A percentile compares a stretch with the other conserved stretches of the same genome.
These are phyloP conservation scores for Rhizopogon vesiculosus DNA, from an alignment of 768 basidiomycete species.

Conservation along the genomic window DNA sequence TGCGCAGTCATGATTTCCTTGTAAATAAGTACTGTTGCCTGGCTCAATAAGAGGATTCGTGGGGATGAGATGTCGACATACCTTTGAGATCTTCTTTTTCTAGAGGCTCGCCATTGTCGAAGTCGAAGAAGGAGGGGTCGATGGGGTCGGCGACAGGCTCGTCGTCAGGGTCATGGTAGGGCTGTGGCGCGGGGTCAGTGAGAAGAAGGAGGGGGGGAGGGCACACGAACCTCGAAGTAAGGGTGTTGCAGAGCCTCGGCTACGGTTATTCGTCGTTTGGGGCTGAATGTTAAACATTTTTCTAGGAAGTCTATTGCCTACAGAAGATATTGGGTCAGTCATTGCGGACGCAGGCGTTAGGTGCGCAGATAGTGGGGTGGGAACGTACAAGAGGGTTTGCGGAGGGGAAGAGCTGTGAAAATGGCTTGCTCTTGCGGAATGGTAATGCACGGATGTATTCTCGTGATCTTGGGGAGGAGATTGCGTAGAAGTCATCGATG, in stretches of 20 bases:
- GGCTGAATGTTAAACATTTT: conserved; percentile 79
- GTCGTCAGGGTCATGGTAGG: conserved; percentile 86
- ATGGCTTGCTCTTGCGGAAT: conserved; percentile 76
- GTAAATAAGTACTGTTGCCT: conserved; percentile 37
- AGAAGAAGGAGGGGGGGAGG: not conserved
- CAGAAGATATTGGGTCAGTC: not conserved
- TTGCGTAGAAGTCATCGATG: conserved; percentile 93
- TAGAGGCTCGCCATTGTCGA: conserved; percentile 65
- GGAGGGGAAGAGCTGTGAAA: conserved; percentile 65
- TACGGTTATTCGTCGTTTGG: conserved; percentile 83
- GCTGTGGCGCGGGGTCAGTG: conserved; percentile 34
- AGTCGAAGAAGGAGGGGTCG: conserved; percentile 79
- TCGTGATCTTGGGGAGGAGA: conserved; percentile 71
- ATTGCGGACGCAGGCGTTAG: not conserved
- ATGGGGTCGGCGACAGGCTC: conserved; percentile 78
- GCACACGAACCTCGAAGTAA: conserved; percentile 66
- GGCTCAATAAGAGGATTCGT: not conserved
- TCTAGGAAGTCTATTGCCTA: conserved; percentile 77
- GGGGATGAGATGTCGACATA: conserved; percentile 17
- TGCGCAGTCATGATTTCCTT: conserved; percentile 37
- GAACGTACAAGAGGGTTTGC: conserved; percentile 61
- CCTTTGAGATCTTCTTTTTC: conserved; percentile 71
- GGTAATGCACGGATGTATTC: conserved; percentile 89
- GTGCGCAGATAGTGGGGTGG: not conserved
- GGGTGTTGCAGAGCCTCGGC: conserved; percentile 86